Evolutionary conservation across 495 filamentous ascomycete species (phyloP).

Genomic region (Bathelium albidoporum): DNA sequence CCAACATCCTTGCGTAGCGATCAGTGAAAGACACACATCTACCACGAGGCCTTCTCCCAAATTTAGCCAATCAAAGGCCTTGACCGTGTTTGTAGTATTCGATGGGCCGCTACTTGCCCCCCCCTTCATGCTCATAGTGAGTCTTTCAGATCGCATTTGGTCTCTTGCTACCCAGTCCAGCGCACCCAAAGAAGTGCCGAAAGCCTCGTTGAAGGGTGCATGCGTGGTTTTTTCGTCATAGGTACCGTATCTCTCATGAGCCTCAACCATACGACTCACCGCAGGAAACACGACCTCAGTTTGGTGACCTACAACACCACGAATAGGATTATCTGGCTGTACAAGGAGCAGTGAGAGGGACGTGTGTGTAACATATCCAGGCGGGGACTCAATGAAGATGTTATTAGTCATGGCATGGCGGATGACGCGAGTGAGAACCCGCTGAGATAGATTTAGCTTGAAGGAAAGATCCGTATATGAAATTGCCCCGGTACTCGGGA

Average conservation of each 20-base stretch:
- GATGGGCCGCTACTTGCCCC: slow-evolving; percentile 44
- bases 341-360: slow-evolving; percentile 23
- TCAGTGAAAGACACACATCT: background rate
- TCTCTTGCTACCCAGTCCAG: background rate
- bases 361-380: slow-evolving; percentile 44
- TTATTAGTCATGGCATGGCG: slow-evolving; percentile 47
- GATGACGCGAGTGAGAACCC: slow-evolving; percentile 37
- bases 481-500: background rate
- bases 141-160: background rate
- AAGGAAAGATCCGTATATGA: background rate
- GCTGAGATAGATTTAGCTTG: background rate
- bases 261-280: background rate
- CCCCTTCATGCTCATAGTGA: slow-evolving; percentile 88
- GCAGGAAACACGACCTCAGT: background rate
- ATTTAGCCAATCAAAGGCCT: slow-evolving; percentile 2
- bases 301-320: background rate
- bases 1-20: background rate
- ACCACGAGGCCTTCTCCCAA: slow-evolving; percentile 8
- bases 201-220: background rate
- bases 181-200: background rate
- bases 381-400: slow-evolving; percentile 46
- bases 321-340: background rate
- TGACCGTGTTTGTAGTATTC: background rate
- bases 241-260: background rate
- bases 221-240: background rate